Evolutionary conservation across 176 grass and related monocot species (phyloP), one percentile per base, ranked within the genome.

Genomic region (Oryza australiensis): DNA sequence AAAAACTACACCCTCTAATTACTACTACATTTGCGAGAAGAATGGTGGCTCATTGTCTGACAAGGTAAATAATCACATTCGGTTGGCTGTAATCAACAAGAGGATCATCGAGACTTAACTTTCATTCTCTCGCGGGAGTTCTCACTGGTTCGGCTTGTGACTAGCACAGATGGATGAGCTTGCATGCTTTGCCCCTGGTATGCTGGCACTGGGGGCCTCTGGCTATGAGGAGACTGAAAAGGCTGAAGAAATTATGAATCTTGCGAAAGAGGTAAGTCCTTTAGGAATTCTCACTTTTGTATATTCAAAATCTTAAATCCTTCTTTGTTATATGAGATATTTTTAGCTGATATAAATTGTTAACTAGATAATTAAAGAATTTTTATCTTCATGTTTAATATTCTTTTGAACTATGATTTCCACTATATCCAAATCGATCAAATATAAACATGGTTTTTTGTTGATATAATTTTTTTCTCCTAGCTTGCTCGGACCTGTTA

Each of bases 141-240:
- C 80, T 85, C 43, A 83, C 71, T 85, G 42, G 45, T 77, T 90
- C 22, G 70, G 12, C 72, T 80, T 87, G 64, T 66, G 55, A 62
- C 64, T 62, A 32, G 60, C 67, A 73, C 88, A 99, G 97, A 99
- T 99, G 97, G 97, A 99, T 92, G 97, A 99, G 77, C 86, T 99
- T 85, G 97, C 97, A 70, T 99, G 97, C 80, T 99, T 99, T 92
- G 93, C 64, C 81, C 97, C 97, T 81, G 97, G 97, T 73, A 99
- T 99, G 97, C 87, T 99, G 69, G 93, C 97, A 66, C 80, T 99
- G 81, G 97, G 97, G 66, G 90, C 97, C 41, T 88, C 93, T 81
- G 97, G 91, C 75, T 99, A 99, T 90, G 97, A 74, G 5, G 97
- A 77, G 3, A 70, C 93, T 40, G 93, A 94, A 88, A 99, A 96